phyloP scores from a whole-genome alignment of 2,329 filamentous ascomycete species.

The Aschersonia sp. region DNA sequence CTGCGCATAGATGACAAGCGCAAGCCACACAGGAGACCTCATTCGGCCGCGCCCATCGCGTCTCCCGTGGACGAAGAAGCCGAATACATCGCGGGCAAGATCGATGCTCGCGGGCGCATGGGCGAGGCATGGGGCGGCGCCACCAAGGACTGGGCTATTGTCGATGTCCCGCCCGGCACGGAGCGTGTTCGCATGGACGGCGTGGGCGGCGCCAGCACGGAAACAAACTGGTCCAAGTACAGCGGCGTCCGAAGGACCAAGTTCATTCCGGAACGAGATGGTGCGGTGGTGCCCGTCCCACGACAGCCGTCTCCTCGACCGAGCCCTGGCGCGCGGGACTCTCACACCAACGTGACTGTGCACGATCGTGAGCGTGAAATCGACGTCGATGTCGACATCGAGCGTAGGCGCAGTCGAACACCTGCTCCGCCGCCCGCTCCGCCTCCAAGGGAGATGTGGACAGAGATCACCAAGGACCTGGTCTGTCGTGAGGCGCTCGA shows the following conservation, averaged over 20 bases:
- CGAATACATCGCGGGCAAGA: conserved; percentile 41
- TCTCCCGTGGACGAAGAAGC: conserved; percentile 42
- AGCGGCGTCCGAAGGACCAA: conserved; percentile 63
- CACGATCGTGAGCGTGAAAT: conserved; percentile 31
- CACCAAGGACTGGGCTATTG: conserved; percentile 65
- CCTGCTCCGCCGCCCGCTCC: conserved; percentile 21
- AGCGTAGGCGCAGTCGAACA: conserved; percentile 26
- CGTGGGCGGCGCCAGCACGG: conserved; percentile 57
- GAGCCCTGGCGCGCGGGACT: conserved; percentile 14
- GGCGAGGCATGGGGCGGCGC: conserved; percentile 63
- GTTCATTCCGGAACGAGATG: conserved; percentile 56
- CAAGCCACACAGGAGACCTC: conserved; percentile 29
- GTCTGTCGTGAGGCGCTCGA: conserved; percentile 80
- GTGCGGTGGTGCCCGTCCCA: conserved; percentile 13
- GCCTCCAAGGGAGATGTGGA: conserved; percentile 66
- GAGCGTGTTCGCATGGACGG: conserved; percentile 74
- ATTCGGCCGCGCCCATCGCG: conserved; percentile 32
- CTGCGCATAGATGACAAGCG: conserved; percentile 28
- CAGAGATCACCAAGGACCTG: conserved; percentile 89
- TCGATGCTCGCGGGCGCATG: conserved; percentile 47
- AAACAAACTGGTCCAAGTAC: conserved; percentile 67
- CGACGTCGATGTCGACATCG: conserved; percentile 41
- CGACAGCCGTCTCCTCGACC: neutral
- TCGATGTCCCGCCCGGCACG: conserved; percentile 75
- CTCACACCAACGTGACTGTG: conserved; percentile 30